These are phyloP conservation scores for Boletus sensibilis DNA, from an alignment of 768 basidiomycete species.

Conservation along the genomic window DNA sequence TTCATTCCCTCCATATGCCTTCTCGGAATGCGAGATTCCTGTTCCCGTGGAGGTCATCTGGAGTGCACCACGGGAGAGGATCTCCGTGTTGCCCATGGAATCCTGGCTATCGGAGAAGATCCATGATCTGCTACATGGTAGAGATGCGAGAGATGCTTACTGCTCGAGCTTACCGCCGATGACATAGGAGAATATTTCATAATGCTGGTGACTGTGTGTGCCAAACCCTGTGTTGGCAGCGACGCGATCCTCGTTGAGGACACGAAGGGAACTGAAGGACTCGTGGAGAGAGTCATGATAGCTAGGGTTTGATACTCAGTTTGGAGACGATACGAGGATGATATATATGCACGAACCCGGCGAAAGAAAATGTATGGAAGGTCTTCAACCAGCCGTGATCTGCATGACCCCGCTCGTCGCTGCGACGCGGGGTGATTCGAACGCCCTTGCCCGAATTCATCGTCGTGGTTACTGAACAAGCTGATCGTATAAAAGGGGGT, in stretches of 20 bases:
- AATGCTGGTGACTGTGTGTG: conserved; percentile 77
- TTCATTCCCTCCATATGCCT: conserved; percentile 46
- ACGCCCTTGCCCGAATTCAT: conserved; percentile 22
- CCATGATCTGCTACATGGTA: background rate
- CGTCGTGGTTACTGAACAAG: background rate
- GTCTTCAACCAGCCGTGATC: conserved; percentile 88
- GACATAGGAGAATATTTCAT: conserved; percentile 91
- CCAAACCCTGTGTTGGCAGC: conserved; percentile 77
- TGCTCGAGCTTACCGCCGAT: conserved; percentile 79
- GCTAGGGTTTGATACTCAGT: conserved; percentile 27
- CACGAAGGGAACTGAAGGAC: conserved; percentile 72
- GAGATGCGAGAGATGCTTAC: conserved; percentile 40
- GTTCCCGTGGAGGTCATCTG: conserved; percentile 93
- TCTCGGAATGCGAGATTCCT: conserved; percentile 84
- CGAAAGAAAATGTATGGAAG: conserved; percentile 82
- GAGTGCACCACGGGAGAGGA: conserved; percentile 83
- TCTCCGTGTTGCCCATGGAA: conserved; percentile 87
- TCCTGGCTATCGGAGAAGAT: conserved; percentile 58
- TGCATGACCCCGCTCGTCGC: conserved; percentile 65
- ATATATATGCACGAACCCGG: conserved; percentile 44
- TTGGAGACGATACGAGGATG: conserved; percentile 18
- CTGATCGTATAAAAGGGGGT: background rate
- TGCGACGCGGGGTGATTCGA: conserved; percentile 52
- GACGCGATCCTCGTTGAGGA: conserved; percentile 94
- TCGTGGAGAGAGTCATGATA: conserved; percentile 62